Conservation (phyloP, 164 flowering plant species). For the Liriodendron chinense region DNA sequence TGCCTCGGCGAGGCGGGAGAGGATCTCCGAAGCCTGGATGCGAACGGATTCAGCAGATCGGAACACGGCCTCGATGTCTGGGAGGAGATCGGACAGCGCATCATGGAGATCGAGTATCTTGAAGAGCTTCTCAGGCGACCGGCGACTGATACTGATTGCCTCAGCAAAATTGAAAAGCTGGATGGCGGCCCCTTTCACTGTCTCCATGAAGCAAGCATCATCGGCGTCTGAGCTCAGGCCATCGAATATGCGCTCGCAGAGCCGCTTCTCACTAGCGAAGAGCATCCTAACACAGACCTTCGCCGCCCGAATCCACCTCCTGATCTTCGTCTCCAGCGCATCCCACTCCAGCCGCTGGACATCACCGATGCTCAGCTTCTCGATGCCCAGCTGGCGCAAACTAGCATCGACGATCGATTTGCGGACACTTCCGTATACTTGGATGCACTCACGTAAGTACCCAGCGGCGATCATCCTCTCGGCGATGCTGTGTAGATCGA, state of each 20-base stretch:
- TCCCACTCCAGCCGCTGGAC: conserved; percentile 76
- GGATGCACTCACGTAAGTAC: conserved; percentile 66
- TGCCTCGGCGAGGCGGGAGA: conserved; percentile 73
- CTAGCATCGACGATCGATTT: conserved; percentile 57
- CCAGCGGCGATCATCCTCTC: conserved; percentile 76
- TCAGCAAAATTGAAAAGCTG: conserved; percentile 83
- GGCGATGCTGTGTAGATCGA: conserved; percentile 67
- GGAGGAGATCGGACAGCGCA: conserved; percentile 54
- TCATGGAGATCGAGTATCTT: conserved; percentile 82
- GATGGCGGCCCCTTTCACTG: conserved; percentile 62
- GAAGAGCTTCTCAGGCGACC: conserved; percentile 86
- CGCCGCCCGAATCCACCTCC: conserved; percentile 84
- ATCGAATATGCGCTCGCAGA: conserved; percentile 37
- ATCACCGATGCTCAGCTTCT: conserved; percentile 75
- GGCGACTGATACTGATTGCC: conserved; percentile 71
- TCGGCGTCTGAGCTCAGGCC: conserved; percentile 28
- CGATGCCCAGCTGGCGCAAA: conserved; percentile 56
- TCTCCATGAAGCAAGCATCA: conserved; percentile 75
- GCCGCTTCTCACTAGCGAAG: conserved; percentile 39
- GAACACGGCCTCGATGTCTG: conserved; percentile 65
- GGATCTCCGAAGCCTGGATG: conserved; percentile 63
- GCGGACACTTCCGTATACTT: conserved; percentile 74
- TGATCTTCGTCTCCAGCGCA: conserved; percentile 59
- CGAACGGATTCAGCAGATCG: conserved; percentile 51
- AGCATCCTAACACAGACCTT: conserved; percentile 59